Percentiles rank a stretch among this genome's conserved stretches.
Evolutionary conservation across 495 filamentous ascomycete genomes (phyloP).

Genomic region (Aspergillus indologenus): DNA sequence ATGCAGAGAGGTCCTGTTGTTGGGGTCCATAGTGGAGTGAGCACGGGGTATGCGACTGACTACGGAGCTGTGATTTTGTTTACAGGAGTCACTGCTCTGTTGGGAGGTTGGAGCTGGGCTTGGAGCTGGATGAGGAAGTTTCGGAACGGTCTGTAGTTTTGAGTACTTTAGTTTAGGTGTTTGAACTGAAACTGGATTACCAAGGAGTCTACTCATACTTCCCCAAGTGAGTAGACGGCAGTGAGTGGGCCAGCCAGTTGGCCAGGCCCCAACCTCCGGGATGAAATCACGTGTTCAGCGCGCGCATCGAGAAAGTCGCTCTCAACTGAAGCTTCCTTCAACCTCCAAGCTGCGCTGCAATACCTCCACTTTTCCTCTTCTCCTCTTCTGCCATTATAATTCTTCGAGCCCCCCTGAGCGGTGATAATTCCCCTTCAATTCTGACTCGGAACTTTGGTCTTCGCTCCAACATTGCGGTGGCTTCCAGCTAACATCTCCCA

Average conservation of each 20-base stretch:
- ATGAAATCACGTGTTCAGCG: background rate
- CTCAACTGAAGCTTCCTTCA: background rate
- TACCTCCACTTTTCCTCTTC: background rate
- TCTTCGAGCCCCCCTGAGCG: background rate
- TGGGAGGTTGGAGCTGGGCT: constrained; percentile 38
- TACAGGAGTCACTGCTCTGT: constrained; percentile 40
- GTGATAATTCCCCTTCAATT: background rate
- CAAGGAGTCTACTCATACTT: too few relatives aligned
- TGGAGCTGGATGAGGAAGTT: constrained; percentile 22
- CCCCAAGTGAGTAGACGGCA: background rate
- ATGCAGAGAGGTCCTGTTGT: constrained; percentile 34
- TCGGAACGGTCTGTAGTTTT: background rate
- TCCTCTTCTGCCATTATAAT: background rate
- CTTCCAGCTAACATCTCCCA: background rate
- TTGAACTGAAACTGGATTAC: background rate
- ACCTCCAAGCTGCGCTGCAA: background rate
- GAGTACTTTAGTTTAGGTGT: too few relatives aligned
- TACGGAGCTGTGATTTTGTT: constrained; percentile 48
- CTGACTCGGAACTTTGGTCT: background rate
- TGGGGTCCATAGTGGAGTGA: constrained; percentile 14
- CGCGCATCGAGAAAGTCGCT: background rate
- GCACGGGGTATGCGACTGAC: constrained; percentile 35
- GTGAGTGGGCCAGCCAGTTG: background rate
- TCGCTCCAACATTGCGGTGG: background rate
- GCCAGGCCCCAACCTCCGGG: background rate